Evolutionary conservation across 352 stramenopile species (phyloP).

Genomic region (Globisporangium abappressorium): DNA sequence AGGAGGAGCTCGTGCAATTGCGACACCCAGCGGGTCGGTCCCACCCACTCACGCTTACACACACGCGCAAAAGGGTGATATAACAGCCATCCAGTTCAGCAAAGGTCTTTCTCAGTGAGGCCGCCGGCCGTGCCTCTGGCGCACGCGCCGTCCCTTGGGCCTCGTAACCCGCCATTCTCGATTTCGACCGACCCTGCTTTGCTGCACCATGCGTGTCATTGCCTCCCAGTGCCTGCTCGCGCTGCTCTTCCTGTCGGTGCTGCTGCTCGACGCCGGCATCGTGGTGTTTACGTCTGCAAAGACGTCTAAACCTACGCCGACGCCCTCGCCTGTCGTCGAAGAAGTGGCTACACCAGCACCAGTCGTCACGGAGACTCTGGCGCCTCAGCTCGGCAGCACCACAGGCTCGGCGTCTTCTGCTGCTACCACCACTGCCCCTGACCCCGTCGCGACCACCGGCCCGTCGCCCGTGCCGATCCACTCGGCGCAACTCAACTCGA

Average conservation of each 20-base stretch:
- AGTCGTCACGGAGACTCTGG: neutral
- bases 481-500: constrained; percentile 30
- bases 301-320: constrained; percentile 4
- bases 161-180: neutral
- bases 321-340: neutral
- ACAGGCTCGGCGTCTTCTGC: neutral
- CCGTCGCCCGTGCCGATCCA: constrained; percentile 25
- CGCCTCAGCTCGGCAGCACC: neutral
- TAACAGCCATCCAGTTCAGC: neutral
- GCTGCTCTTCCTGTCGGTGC: neutral
- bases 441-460: neutral
- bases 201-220: constrained; percentile 3
- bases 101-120: neutral
- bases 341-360: constrained; percentile 1
- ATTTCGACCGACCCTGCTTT: neutral
- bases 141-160: neutral
- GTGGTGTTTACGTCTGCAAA: constrained; percentile 3
- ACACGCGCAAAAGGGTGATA: constrained; percentile 4
- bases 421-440: neutral
- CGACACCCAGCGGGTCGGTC: neutral
- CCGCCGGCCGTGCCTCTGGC: neutral
- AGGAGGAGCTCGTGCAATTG: constrained; percentile 1
- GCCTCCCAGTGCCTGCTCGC: neutral
- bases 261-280: neutral
- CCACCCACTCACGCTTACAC: neutral